Evolutionary conservation across 768 basidiomycete species (phyloP).

Genomic region (Lactifluus piperatus): DNA sequence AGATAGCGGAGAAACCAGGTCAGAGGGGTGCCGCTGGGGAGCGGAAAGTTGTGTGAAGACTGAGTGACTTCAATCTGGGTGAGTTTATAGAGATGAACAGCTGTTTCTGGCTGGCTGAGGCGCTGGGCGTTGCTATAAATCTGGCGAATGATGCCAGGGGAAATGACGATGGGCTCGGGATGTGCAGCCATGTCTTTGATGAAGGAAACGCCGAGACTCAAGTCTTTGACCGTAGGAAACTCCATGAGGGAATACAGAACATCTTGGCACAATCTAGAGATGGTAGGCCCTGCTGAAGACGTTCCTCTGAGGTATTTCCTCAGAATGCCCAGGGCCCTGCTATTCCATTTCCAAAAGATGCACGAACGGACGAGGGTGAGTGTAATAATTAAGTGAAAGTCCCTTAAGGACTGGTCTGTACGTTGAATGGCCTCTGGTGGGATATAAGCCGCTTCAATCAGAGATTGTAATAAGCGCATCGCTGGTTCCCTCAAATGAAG

Average conservation of each 20-base stretch:
- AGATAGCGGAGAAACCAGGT: slow-evolving; percentile 48
- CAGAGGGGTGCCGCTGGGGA: slow-evolving; percentile 39
- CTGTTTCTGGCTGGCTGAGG: slow-evolving; percentile 27
- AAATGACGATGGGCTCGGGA: slow-evolving; percentile 29
- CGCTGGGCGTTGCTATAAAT: slow-evolving; percentile 20
- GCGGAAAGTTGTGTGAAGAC: slow-evolving; percentile 35
- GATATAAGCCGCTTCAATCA: slow-evolving; percentile 38
- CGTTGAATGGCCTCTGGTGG: slow-evolving; percentile 39
- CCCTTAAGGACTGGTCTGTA: slow-evolving; percentile 29
- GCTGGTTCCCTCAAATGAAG: slow-evolving; percentile 30
- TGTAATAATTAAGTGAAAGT: slow-evolving; percentile 41
- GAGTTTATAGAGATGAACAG: slow-evolving; percentile 39
- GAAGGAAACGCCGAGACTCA: slow-evolving; percentile 34
- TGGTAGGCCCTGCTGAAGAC: slow-evolving; percentile 21
- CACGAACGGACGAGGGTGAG: slow-evolving; percentile 44
- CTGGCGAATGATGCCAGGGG: slow-evolving; percentile 34
- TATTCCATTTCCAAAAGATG: slow-evolving; percentile 46
- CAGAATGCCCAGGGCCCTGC: slow-evolving; percentile 35
- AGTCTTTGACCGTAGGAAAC: slow-evolving; percentile 24
- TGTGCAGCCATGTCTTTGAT: slow-evolving; percentile 33
- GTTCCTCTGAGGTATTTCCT: slow-evolving; percentile 24
- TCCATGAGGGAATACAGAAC: slow-evolving; percentile 25
- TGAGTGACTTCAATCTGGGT: slow-evolving; percentile 31
- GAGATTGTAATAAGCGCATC: slow-evolving; percentile 39
- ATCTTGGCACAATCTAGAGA: slow-evolving; percentile 34